Percentiles rank a stretch among this genome's conserved stretches.
These are phyloP conservation scores for Fusarium brachygibbosum DNA, from an alignment of 2,329 filamentous ascomycete genomes.

Conservation along the genomic window DNA sequence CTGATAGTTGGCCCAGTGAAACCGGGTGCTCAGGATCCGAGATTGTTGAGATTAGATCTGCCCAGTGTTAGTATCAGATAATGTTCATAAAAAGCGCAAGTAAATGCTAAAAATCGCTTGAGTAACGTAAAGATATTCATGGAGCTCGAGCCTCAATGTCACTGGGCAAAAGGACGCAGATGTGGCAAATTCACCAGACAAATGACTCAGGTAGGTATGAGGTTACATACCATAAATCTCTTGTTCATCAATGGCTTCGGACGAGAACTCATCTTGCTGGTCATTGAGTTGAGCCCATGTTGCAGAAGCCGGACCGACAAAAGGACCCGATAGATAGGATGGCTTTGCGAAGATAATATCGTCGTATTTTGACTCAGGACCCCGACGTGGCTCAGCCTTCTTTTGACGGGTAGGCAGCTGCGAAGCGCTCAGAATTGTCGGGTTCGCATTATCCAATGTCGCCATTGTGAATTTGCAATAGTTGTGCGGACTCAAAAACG, in stretches of 20 bases:
- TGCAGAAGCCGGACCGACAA: conserved; percentile 55
- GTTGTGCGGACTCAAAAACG: conserved; percentile 10
- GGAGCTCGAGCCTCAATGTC: conserved; percentile 1
- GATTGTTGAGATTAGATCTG: conserved; percentile 94
- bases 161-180: neutral
- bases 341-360: conserved; percentile 62
- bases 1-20: conserved; percentile 90
- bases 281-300: conserved; percentile 54
- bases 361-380: conserved; percentile 63
- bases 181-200: conserved; percentile 23
- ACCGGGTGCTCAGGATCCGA: conserved; percentile 97
- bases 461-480: conserved; percentile 41
- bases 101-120: neutral
- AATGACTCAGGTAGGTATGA: conserved; percentile 16
- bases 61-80: conserved; percentile 41
- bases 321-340: conserved; percentile 58
- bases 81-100: neutral
- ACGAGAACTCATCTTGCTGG: conserved; percentile 69
- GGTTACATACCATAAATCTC: conserved; percentile 86
- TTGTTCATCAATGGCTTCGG: conserved; percentile 94
- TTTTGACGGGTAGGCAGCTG: conserved; percentile 85
- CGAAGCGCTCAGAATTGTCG: conserved; percentile 87
- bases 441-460: conserved; percentile 83
- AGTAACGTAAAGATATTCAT: neutral
- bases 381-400: conserved; percentile 61